Conservation (phyloP, 202 grass and related monocot genomes). For the Dendrocalamus latiflorus region DNA sequence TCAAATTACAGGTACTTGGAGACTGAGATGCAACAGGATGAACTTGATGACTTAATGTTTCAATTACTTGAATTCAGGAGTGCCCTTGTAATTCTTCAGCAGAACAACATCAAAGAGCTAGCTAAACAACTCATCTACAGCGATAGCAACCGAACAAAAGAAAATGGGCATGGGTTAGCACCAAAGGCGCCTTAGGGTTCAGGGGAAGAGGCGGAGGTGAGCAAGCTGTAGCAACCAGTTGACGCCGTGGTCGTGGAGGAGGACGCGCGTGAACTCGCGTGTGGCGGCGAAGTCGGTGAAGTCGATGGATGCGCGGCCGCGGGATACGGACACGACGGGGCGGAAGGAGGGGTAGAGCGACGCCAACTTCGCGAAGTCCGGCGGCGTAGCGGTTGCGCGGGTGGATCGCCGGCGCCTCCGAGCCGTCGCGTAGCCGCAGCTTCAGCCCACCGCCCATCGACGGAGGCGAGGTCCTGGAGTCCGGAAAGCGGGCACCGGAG, state of each 20-base stretch:
- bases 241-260: constrained; percentile 86
- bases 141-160: neutral
- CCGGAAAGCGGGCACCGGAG: too few species aligned
- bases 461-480: too few species aligned
- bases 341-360: constrained; percentile 78
- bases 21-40: neutral
- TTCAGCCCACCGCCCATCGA: too few species aligned
- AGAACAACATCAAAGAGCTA: neutral
- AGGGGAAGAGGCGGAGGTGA: neutral
- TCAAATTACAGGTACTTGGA: neutral
- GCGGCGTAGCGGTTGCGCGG: constrained; percentile 74
- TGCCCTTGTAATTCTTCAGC: neutral
- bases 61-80: neutral
- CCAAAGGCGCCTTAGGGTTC: neutral
- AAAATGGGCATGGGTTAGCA: neutral
- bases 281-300: constrained; percentile 76
- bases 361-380: constrained; percentile 68
- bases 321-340: constrained; percentile 52
- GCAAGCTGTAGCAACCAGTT: constrained; percentile 43
- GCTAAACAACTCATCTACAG: neutral
- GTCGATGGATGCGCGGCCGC: constrained; percentile 47
- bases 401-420: constrained; percentile 48
- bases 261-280: constrained; percentile 86
- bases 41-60: neutral
- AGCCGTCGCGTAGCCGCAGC: too few species aligned